Base-by-base conservation (phyloP, 768 basidiomycete genomes). In the Hemileccinum rubropunctum region DNA sequence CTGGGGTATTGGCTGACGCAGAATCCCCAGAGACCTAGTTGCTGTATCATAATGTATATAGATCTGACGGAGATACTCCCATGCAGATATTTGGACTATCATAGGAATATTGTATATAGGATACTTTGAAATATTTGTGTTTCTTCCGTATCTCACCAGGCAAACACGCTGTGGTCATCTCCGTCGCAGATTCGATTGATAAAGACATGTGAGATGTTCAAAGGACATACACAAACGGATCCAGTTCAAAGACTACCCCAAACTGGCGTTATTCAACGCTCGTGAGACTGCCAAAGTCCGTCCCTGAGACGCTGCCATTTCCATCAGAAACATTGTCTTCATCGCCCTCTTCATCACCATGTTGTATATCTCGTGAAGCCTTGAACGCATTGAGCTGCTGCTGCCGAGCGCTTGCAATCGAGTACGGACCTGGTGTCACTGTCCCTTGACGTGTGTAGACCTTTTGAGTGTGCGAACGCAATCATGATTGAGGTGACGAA, bases 281-380 rank as follows among this genome's bases (percentile, higher is more conserved):
- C 13, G 79, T 80, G 49, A 80, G 69, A 63, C 79, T 80, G 42
- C 72, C 73, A 33, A 68, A 66, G 46, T 76, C 76, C 34, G 69
- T 72, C 44, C 68, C 74, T 33, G 74, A 71, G 45, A 70, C 50
- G 44, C 75, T 76, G 4, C 58, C 63, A 42, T 67, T 69, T 42
- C 64, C 72, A 50, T 77, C 75, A 39, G 66, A 63, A 32, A 60
- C 64, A n/a, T 70, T 63, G 26, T 60, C 64, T 42, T 58, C 62
- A 9, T 66, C 63, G 42, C 48, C 50, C 33, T 56, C 56, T 28
- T 57, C 56, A 43, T 62, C 44, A 14, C 44, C 48, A 51, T 33
- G 44, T 47, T 50, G 45, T 30, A 47, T 47, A 42, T 14, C 51
- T 11, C 35, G 49, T 27, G 51, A 59, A 54, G 54, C 56, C 37